A percentile compares a stretch with the other conserved stretches of the same genome.
Evolutionary conservation across 495 filamentous ascomycete species (phyloP).

Genomic region (Pyrenula massariospora): DNA sequence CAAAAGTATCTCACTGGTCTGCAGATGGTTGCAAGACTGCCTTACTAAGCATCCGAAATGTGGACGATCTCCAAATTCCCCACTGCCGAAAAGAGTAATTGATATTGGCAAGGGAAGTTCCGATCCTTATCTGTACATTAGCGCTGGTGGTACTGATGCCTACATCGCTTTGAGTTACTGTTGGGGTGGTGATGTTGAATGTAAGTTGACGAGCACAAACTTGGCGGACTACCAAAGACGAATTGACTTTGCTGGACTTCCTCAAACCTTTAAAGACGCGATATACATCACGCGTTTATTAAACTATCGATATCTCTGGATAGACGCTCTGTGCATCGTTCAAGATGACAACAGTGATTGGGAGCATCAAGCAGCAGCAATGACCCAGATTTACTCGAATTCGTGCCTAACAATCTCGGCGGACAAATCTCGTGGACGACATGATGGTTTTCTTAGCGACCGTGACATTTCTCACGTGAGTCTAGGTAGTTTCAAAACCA

Average conservation of each 20-base stretch:
- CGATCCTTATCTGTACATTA: too few species aligned
- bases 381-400: not conserved
- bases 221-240: not conserved
- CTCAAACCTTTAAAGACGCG: conserved; percentile 13
- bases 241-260: conserved; percentile 4
- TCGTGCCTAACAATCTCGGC: not conserved
- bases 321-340: conserved; percentile 12
- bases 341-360: conserved; percentile 7
- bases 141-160: too few species aligned
- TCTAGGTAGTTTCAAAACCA: not conserved
- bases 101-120: too few species aligned
- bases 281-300: conserved; percentile 8
- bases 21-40: too few species aligned
- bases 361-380: not conserved
- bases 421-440: not conserved
- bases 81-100: too few species aligned
- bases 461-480: not conserved
- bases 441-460: not conserved
- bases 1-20: too few species aligned
- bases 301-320: conserved; percentile 10
- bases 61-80: too few species aligned
- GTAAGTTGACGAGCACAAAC: not conserved
- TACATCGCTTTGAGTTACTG: not conserved
- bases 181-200: not conserved
- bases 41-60: too few species aligned